Conservation (phyloP, 495 filamentous ascomycete species). For the Penicillium daleae region DNA sequence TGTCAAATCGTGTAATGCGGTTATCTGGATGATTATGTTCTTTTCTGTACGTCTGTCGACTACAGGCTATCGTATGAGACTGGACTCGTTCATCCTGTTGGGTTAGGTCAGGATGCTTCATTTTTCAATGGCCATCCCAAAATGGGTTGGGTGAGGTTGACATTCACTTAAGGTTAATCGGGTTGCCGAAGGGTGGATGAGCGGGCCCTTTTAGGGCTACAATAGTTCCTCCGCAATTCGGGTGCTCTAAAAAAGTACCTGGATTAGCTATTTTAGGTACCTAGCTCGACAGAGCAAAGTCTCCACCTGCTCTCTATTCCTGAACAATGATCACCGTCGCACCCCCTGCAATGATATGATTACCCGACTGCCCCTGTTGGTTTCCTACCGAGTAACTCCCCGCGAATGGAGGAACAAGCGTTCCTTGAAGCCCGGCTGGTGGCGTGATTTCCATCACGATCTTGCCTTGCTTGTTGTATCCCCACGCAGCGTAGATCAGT, state of each 20-base stretch:
- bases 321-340: not conserved
- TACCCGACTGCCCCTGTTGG: not conserved
- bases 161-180: not conserved
- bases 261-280: not conserved
- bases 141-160: too few relatives aligned
- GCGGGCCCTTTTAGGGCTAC: not conserved
- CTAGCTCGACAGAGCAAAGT: not conserved
- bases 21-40: not conserved
- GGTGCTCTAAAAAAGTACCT: not conserved
- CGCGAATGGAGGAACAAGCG: not conserved
- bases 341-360: not conserved
- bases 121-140: not conserved
- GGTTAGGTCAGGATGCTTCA: not conserved
- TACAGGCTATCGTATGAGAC: not conserved
- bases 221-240: not conserved
- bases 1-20: constrained; percentile 1
- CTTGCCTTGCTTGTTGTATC: constrained; percentile 2
- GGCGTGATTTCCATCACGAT: not conserved
- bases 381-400: not conserved
- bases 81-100: not conserved
- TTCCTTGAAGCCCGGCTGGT: not conserved
- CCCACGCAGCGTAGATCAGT: not conserved
- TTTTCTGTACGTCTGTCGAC: not conserved
- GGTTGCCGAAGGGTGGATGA: not conserved
- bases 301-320: not conserved